Conservation (phyloP, 176 grass and related monocot genomes). For the Paspalum vaginatum region DNA sequence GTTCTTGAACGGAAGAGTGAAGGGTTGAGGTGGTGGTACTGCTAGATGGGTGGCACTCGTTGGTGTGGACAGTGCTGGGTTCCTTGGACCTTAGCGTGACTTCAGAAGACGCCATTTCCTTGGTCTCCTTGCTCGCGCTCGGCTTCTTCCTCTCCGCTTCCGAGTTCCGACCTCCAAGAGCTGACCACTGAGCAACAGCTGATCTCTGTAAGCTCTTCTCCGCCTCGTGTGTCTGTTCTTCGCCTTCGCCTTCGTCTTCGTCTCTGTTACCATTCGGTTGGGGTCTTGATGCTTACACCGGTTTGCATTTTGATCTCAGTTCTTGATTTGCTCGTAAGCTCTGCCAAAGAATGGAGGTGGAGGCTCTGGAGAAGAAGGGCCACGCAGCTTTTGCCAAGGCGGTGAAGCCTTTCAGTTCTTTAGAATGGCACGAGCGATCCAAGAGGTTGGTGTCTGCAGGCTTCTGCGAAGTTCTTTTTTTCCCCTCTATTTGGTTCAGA, state of each 20-base stretch:
- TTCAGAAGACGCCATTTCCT: constrained; percentile 47
- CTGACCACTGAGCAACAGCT: background rate
- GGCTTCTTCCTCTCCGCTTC: constrained; percentile 33
- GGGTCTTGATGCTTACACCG: constrained; percentile 20
- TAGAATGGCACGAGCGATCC: constrained; percentile 53
- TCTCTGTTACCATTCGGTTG: constrained; percentile 20
- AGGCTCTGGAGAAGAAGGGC: constrained; percentile 55
- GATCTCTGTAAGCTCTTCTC: constrained; percentile 43
- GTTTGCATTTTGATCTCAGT: constrained; percentile 17
- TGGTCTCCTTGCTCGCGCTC: constrained; percentile 35
- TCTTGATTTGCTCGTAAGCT: constrained; percentile 31
- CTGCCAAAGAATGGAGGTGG: constrained; percentile 52
- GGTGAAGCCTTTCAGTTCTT: constrained; percentile 46
- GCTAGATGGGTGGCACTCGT: constrained; percentile 31
- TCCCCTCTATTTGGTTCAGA: background rate
- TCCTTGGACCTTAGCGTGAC: constrained; percentile 49
- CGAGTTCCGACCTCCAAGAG: constrained; percentile 22
- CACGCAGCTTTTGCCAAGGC: constrained; percentile 49
- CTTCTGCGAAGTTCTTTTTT: constrained; percentile 7
- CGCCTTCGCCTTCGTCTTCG: constrained; percentile 30
- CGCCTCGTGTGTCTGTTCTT: constrained; percentile 15
- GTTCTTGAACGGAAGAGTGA: constrained; percentile 48
- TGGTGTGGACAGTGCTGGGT: constrained; percentile 29
- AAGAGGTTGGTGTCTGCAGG: constrained; percentile 57
- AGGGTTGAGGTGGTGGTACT: background rate